Percentiles rank a stretch among this genome's conserved stretches.
Conservation (phyloP, 2,329 filamentous ascomycete genomes). For the Aspergillus chevalieri region DNA sequence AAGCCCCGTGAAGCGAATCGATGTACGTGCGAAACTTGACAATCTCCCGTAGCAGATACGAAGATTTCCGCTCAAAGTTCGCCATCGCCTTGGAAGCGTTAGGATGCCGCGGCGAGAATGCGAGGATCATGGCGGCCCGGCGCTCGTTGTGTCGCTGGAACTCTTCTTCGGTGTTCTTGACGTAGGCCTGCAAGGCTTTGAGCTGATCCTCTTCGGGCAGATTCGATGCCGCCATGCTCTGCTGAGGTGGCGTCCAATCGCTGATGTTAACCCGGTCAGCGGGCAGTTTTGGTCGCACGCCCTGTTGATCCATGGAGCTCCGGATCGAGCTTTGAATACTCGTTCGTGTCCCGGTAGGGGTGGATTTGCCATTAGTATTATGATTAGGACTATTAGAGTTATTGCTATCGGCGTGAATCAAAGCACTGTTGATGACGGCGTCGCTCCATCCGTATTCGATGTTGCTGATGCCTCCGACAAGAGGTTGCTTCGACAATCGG, state of each 20-base stretch:
- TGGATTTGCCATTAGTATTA: conserved; percentile 9
- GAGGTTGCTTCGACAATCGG: conserved; percentile 82
- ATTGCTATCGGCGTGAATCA: conserved; percentile 50
- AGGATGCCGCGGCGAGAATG: conserved; percentile 76
- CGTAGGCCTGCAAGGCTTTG: conserved; percentile 66
- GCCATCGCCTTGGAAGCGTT: conserved; percentile 81
- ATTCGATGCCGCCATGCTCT: conserved; percentile 80
- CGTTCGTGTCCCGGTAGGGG: conserved; percentile 39
- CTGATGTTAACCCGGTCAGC: conserved; percentile 78
- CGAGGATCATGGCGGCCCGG: conserved; percentile 77
- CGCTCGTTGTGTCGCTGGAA: conserved; percentile 82
- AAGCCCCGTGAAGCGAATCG: conserved; percentile 70
- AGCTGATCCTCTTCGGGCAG: conserved; percentile 76
- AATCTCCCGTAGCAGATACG: conserved; percentile 85
- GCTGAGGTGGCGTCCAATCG: conserved; percentile 83
- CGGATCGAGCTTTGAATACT: conserved; percentile 58
- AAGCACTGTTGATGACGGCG: conserved; percentile 68
- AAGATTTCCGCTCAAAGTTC: conserved; percentile 96
- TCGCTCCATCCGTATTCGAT: conserved; percentile 98
- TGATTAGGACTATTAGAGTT: conserved; percentile 2
- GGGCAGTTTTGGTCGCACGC: conserved; percentile 62
- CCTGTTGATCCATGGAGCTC: conserved; percentile 61
- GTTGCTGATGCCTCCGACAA: conserved; percentile 90
- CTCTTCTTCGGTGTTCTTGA: conserved; percentile 78
- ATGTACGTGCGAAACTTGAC: conserved; percentile 97